Evolutionary conservation across 2,329 filamentous ascomycete genomes (phyloP).

Genomic region (Aspergillus persii): DNA sequence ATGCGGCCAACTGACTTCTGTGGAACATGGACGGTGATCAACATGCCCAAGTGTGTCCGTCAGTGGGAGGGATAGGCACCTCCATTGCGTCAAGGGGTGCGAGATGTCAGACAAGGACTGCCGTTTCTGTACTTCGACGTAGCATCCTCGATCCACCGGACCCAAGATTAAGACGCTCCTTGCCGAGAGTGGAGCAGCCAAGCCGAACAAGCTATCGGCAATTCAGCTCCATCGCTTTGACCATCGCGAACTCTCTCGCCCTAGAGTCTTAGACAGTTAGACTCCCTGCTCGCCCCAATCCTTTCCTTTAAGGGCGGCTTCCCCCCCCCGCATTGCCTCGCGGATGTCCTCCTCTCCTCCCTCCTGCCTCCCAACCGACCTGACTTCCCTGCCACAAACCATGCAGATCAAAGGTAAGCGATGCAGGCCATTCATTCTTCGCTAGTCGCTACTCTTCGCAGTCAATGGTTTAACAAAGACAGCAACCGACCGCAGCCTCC

Average conservation of each 20-base stretch:
- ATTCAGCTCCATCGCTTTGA: not conserved
- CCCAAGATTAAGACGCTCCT: not conserved
- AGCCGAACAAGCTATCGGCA: not conserved
- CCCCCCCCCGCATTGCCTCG: not conserved
- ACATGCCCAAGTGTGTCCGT: no score
- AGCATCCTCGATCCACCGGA: no score
- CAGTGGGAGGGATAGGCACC: no score
- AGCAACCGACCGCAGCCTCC: conserved; percentile 5
- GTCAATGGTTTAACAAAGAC: not conserved
- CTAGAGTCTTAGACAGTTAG: no score
- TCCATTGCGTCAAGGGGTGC: no score
- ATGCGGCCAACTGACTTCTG: no score
- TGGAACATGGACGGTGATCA: no score
- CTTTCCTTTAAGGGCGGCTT: no score
- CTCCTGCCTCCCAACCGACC: not conserved
- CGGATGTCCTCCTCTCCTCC: not conserved
- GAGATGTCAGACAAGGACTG: no score
- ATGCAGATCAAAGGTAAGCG: not conserved
- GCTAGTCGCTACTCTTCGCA: not conserved
- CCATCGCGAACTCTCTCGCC: not conserved
- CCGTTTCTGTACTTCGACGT: no score
- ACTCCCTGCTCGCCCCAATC: no score
- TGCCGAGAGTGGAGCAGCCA: not conserved
- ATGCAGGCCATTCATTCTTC: not conserved
- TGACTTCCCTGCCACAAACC: not conserved